Base-by-base conservation (phyloP, 2,329 filamentous ascomycete species). In the Gnomoniopsis sp. region DNA sequence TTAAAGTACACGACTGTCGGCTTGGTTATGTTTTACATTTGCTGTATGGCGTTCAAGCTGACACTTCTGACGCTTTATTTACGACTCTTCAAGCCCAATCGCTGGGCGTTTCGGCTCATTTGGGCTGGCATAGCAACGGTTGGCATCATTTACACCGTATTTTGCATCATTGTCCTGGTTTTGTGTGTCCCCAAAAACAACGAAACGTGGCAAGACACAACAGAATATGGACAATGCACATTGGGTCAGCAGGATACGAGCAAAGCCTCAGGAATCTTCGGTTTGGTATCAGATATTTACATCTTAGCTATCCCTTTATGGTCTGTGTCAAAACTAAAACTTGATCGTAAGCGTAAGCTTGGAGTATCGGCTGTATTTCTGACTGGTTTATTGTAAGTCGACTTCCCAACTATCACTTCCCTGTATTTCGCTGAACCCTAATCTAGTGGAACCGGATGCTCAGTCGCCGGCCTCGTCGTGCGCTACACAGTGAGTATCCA, bases 121-220 rank as follows among this genome's bases (percentile, higher is more conserved):
- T 48, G 52, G 52, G 52, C 43, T 38, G 52, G 52, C 1, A 48
- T 55, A 2, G 52, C 52, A 22, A 17, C 52, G 3, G 34, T 26
- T n/a, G 34, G 19, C 6, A 19, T 48, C 38, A 21, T 48, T 12
- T 55, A 55, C n/a, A 47, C 23, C 17, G 30, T 36, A 4, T 19
- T 34, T 19, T 55, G 43, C 19, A 41, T 55, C 43, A 21, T 48
- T n/a, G 14, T 55, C 41, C n/a, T 55, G 43, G n/a, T 10, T n/a
- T 34, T 22, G 10, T 55, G 52, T 14, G 30, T 36, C 12, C 52
- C 52, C 14, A 19, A 43, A 8, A 34, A 41, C 1, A 34, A 21
- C 44, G n/a, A 55, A 44, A 55, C 52, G n/a, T 49, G 43, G 52
- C 52, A 55, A 7, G 36, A 55, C 14, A 55, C 43, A 12, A 48